Base-by-base conservation (phyloP, 352 stramenopile species). In the Pythium sukuiense region DNA sequence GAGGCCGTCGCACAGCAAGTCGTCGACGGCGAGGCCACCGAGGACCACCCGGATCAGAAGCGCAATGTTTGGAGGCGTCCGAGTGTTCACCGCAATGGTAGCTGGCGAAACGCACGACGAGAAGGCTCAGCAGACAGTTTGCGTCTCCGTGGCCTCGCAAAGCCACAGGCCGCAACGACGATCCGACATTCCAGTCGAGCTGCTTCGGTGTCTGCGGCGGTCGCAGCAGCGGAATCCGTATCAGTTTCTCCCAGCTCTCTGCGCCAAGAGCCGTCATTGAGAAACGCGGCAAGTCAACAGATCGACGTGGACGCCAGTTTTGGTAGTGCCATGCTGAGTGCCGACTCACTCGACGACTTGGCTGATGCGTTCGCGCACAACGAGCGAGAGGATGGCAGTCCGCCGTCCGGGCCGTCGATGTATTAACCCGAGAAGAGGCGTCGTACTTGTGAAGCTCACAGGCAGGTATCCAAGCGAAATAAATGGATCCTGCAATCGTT, bases 71-170 rank as follows among this genome's bases (percentile, higher is more conserved):
- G 55, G 70, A 74, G 69, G 30, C 74, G 70, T 0, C 71, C 75
- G 18, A 67, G 60, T 11, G 49, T 89, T 12, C 65, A 66, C n/a
- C 72, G 66, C 2, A 20, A 73, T 4, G 74, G 66, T 4, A 91
- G 79, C 30, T 89, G 83, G 80, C 76, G 80, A 6, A 88, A 88
- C 41, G 66, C 72, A 13, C 59, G 74, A 3, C 59, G 72, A 45
- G 77, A 85, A 45, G 70, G 72, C 5, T 79, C 72, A 0, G 48
- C 69, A 16, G 77, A 79, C 13, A 79, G 67, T 29, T 48, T 81
- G 0, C 77, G 77, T 0, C 54, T 85, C 7, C 69, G 77, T 20
- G 73, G 72, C 3, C 41, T 83, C 1, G 52, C 76, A 12, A 78
- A 76, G 30, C 55, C 73, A 1, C 35, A 58, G 8, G 48, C 49